phyloP scores from a whole-genome alignment of 179 eudicot genomes.

The Silene vulgaris region DNA sequence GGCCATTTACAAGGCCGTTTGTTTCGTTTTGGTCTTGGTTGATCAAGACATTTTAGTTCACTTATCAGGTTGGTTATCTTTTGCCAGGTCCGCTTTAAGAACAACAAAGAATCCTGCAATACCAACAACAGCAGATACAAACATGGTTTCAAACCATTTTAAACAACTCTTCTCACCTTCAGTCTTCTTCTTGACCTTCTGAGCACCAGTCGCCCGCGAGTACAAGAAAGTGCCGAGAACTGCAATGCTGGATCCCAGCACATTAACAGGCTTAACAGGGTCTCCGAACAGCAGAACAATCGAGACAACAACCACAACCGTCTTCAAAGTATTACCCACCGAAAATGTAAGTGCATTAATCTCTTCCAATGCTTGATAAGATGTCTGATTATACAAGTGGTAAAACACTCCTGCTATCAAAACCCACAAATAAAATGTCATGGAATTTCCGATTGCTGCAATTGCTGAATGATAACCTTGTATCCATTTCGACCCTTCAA shows the following conservation, averaged over 20 bases:
- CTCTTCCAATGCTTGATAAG: conserved; percentile 77
- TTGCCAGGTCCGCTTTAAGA: background rate
- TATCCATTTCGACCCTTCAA: conserved; percentile 82
- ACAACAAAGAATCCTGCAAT: background rate
- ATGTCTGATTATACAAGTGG: conserved; percentile 76
- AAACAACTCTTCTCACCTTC: conserved; percentile 49
- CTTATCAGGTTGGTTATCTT: background rate
- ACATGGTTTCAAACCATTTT: conserved; percentile 9
- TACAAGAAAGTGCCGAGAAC: conserved; percentile 81
- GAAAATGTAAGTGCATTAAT: conserved; percentile 86
- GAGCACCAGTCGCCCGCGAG: conserved; percentile 57
- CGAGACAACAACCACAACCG: conserved; percentile 80
- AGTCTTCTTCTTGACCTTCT: conserved; percentile 46
- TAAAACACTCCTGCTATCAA: conserved; percentile 75
- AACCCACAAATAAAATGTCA: conserved; percentile 67
- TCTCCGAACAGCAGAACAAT: conserved; percentile 77
- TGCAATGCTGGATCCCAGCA: conserved; percentile 73
- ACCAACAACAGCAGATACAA: background rate
- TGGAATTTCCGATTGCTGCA: conserved; percentile 46
- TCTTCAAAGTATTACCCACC: conserved; percentile 87
- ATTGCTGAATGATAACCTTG: conserved; percentile 64
- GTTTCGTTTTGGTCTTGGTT: background rate
- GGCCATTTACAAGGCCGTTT: background rate
- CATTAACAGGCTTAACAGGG: conserved; percentile 73
- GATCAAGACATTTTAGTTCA: background rate